phyloP scores from a whole-genome alignment of 805 yeast genomes.

The Lipomyces yamanashiensis region DNA sequence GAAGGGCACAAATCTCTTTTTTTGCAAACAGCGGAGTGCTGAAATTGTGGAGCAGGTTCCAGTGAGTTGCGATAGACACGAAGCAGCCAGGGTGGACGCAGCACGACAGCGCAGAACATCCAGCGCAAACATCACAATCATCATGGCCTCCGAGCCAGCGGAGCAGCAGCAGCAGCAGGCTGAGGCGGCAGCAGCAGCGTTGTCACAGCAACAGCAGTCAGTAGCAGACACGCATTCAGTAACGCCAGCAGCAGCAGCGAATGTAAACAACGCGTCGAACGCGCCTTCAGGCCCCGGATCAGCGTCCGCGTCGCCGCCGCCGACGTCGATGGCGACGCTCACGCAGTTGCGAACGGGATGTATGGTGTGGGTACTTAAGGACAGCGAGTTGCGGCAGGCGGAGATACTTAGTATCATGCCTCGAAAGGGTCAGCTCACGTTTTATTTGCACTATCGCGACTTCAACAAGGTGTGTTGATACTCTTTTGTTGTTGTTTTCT shows the following conservation, averaged over 20 bases:
- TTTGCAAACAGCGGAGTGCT: no score
- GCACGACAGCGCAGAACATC: no score
- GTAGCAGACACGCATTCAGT: slow-evolving; percentile 28
- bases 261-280: slow-evolving; percentile 1
- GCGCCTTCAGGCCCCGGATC: background rate
- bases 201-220: background rate
- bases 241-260: slow-evolving; percentile 8
- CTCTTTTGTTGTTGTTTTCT: background rate
- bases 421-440: slow-evolving; percentile 76
- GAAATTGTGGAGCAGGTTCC: no score
- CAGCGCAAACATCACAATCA: background rate
- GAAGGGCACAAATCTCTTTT: background rate
- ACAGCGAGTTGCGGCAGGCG: slow-evolving; percentile 77
- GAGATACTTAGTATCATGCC: slow-evolving; percentile 79
- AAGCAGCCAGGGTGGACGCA: no score
- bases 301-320: slow-evolving; percentile 32
- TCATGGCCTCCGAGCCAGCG: background rate
- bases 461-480: slow-evolving; percentile 64
- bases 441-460: slow-evolving; percentile 92
- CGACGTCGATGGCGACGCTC: slow-evolving; percentile 34
- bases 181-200: background rate
- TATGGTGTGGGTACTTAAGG: slow-evolving; percentile 80
- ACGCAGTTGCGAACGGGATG: slow-evolving; percentile 60
- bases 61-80: no score
- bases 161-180: background rate